Base-by-base conservation (phyloP, 108 stramenopile species). In the Nitzschia palea region DNA sequence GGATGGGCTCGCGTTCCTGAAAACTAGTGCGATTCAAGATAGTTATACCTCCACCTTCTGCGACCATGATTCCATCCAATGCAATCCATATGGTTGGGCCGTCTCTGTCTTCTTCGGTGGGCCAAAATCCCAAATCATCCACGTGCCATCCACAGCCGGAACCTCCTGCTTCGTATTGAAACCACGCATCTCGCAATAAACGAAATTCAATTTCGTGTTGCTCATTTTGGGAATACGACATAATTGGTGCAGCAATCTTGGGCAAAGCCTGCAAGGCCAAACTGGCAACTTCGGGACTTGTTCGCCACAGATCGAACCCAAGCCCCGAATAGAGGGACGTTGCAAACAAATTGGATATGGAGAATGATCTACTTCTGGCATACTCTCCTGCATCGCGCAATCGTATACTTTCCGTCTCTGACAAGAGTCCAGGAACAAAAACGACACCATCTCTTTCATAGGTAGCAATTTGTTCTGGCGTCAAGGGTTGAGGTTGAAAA, bases 391-490 rank as follows among this genome's bases (percentile, higher is more conserved):
- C 10, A 20, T 51, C 50, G 8, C 8, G 12, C 17, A 51, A 18
- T 51, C 20, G 10, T 10, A 18, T 8, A 8, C 6, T 6, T 51
- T 51, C 50, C 20, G 12, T 18, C 20, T 20, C 50, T 14, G 10
- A 20, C 20, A 51, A 22, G 14, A 51, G 50, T 8, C 20, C 20
- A 6, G 10, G 10, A 18, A 18, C 18, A 6, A 51, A 51, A 10
- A 51, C 50, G 18, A 51, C 10, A 18, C 50, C 50, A 20, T 51
- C 50, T 51, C 50, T 10, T 18, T 51, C n/a, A 51, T 51, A 51
- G 17, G 12, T 18, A 18, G 18, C 20, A 8, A 51, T 10, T 22
- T 51, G 17, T 51, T 10, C 18, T 20, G 50, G 50, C 8, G 50
- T 51, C 10, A 51, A 8, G 18, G 50, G n/a, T n/a, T n/a, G n/a